Conservation (phyloP, 768 basidiomycete species). For the Suillus fuscotomentosus region DNA sequence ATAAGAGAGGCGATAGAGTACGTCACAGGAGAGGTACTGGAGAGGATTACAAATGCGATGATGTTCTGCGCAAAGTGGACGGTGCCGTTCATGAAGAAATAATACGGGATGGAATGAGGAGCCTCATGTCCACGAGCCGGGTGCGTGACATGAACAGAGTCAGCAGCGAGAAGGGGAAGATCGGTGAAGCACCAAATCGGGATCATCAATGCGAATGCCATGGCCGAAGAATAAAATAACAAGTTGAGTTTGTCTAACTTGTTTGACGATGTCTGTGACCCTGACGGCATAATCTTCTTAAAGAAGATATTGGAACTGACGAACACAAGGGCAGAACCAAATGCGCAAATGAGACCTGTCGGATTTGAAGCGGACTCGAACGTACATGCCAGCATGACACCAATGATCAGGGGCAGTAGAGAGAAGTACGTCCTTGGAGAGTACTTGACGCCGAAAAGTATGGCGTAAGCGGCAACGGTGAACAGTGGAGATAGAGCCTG, state of each 20-base stretch:
- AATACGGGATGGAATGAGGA: slow-evolving; percentile 68
- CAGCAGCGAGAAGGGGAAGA: slow-evolving; percentile 60
- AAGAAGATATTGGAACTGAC: slow-evolving; percentile 99
- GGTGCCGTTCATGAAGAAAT: slow-evolving; percentile 91
- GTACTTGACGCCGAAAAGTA: slow-evolving; percentile 93
- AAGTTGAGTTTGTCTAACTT: slow-evolving; percentile 98
- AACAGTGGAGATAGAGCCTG: slow-evolving; percentile 96
- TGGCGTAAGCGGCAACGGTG: slow-evolving; percentile 93
- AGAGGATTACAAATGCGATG: slow-evolving; percentile 94
- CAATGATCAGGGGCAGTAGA: slow-evolving; percentile 89
- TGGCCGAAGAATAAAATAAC: slow-evolving; percentile 88
- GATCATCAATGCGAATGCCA: slow-evolving; percentile 95
- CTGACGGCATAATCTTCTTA: slow-evolving; percentile 92
- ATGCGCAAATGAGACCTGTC: slow-evolving; percentile 89
- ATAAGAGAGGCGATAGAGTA: slow-evolving; percentile 98
- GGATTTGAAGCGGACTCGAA: slow-evolving; percentile 89
- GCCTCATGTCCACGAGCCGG: slow-evolving; percentile 44
- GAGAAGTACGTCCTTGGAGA: slow-evolving; percentile 89
- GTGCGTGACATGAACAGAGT: slow-evolving; percentile 43
- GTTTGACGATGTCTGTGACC: slow-evolving; percentile 51
- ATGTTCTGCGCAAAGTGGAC: slow-evolving; percentile 98
- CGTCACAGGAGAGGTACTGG: slow-evolving; percentile 95
- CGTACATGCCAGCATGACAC: slow-evolving; percentile 97
- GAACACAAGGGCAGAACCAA: slow-evolving; percentile 95
- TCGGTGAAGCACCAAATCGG: slow-evolving; percentile 94